phyloP scores from a whole-genome alignment of 257 asterid genomes.

The Solanum gracilifrons region DNA sequence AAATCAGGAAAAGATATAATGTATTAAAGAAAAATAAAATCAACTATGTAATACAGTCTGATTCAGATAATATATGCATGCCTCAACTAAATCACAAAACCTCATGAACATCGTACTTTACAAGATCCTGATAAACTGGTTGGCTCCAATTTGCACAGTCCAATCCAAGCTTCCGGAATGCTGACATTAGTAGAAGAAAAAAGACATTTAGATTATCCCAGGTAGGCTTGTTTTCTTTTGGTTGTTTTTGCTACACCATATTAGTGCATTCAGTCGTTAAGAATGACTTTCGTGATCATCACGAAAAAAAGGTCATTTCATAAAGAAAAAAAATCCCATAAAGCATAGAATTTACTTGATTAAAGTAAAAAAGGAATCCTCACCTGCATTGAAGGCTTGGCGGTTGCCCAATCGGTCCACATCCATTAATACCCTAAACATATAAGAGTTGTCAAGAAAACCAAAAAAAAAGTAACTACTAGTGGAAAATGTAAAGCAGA shows the following conservation, averaged over 20 bases:
- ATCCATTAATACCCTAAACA: conserved; percentile 88
- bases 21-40: background rate
- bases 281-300: background rate
- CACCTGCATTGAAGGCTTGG: conserved; percentile 86
- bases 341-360: conserved; percentile 1
- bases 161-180: conserved; percentile 86
- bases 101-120: conserved; percentile 36
- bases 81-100: background rate
- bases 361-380: background rate
- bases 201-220: background rate
- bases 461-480: background rate
- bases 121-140: conserved; percentile 84
- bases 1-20: background rate
- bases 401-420: conserved; percentile 64
- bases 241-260: background rate
- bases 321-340: background rate
- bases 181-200: conserved; percentile 39
- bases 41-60: background rate
- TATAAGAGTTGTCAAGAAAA: background rate
- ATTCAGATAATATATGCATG: background rate
- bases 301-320: background rate
- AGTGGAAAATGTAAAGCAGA: background rate
- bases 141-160: conserved; percentile 98
- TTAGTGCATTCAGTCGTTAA: background rate
- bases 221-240: background rate